Evolutionary conservation across 305 asterid species (phyloP).

Genomic region (Plantago coronopus): DNA sequence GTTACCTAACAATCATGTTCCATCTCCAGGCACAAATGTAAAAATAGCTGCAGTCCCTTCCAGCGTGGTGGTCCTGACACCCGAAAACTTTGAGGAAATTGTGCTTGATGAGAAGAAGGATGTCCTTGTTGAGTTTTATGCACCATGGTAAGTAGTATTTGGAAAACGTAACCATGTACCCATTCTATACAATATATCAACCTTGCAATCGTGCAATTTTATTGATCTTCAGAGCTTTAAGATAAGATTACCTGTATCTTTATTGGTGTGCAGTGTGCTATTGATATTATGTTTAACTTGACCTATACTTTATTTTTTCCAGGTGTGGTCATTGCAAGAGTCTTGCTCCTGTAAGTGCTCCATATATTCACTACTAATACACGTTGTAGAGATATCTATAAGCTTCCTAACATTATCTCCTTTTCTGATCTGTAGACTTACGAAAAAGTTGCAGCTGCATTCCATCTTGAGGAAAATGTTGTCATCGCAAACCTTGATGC

Average conservation of each 20-base stretch:
- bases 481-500: conserved; percentile 89
- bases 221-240: not conserved
- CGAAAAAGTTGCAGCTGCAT: conserved; percentile 80
- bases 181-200: not conserved
- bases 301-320: conserved; percentile 28
- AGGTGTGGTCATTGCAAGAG: conserved; percentile 97
- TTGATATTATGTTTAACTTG: not conserved
- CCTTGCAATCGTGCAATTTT: not conserved
- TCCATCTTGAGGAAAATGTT: conserved; percentile 65
- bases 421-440: conserved; percentile 36
- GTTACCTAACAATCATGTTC: conserved; percentile 18
- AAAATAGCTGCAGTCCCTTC: conserved; percentile 76
- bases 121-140: conserved; percentile 85
- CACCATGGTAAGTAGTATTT: conserved; percentile 69
- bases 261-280: no score
- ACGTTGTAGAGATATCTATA: conserved; percentile 15
- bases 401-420: conserved; percentile 17
- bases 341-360: conserved; percentile 90
- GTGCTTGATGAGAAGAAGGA: conserved; percentile 74
- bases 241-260: not conserved
- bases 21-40: conserved; percentile 72
- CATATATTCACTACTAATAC: not conserved
- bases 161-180: not conserved
- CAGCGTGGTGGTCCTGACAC: conserved; percentile 63
- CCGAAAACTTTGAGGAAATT: conserved; percentile 68